Base-by-base conservation (phyloP, 2,329 filamentous ascomycete species). In the Alternaria alternata region DNA sequence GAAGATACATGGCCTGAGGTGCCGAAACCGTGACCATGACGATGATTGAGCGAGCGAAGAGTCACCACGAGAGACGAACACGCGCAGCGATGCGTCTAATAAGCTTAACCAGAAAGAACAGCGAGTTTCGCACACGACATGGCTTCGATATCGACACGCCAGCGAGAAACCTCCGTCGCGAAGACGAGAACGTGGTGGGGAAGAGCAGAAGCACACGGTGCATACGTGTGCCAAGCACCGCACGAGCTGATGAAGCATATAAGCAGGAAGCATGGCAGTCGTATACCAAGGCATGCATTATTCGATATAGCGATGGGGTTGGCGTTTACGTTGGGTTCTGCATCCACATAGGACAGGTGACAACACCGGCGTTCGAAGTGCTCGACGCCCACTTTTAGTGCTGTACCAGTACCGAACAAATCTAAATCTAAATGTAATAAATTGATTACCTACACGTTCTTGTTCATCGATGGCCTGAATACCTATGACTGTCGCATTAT, bases 1-100 rank as follows among this genome's bases (percentile, higher is more conserved):
- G 0, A 61, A 67, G 34, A 74, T 77, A 14, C 72, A 74, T 51
- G 63, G 72, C 18, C 34, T 77, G 12, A 65, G 60, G 18, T 77
- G 75, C 52, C 54, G 55, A 41, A 72, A 75, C 39, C 67, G 67
- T 34, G 47, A 57, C 4, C 41, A 55, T 11, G 43, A 36, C 30
- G 59, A 51, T 22, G 54, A 55, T 30, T 64, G 62, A 66, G 41
- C 26, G 26, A 18, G n/a, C n/a, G 51, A 49, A 1, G 51, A 0
- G 11, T 34, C 11, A 30, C 3, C 11, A 34, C 5, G 20, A 38
- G 32, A 59, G 38, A 20, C 11, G 20, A 16, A 39, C 11, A 51
- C 7, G 12, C 14, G 28, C 8, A 14, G 34, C 32, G 9, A 46
- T 24, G 30, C 24, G 18, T 22, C 16, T 11, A 20, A 8, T 8